Conservation (phyloP, 2,329 filamentous ascomycete species). For the Hymenotorrendiella dingleyae region DNA sequence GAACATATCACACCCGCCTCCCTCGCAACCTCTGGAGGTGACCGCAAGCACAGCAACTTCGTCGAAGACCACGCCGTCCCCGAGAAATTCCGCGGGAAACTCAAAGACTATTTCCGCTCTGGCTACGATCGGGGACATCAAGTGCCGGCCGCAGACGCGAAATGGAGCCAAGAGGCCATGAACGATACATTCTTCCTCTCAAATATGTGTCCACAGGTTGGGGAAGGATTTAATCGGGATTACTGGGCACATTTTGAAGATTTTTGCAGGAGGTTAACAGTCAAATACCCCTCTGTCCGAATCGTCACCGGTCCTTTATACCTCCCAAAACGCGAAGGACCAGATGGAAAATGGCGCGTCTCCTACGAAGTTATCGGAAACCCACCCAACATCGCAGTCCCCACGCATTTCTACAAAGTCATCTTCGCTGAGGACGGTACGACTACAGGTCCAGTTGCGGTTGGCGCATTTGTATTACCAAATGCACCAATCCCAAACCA, state of each 20-base stretch:
- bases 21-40: slow-evolving; percentile 65
- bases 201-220: slow-evolving; percentile 99
- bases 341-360: slow-evolving; percentile 91
- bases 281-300: slow-evolving; percentile 76
- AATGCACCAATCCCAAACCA: slow-evolving; percentile 84
- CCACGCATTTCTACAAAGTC: slow-evolving; percentile 99
- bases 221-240: slow-evolving; percentile 96
- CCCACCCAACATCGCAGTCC: slow-evolving; percentile 90
- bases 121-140: slow-evolving; percentile 97
- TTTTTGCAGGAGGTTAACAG: slow-evolving; percentile 81
- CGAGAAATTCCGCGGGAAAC: slow-evolving; percentile 77
- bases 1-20: slow-evolving; percentile 95
- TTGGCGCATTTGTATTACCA: slow-evolving; percentile 92
- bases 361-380: slow-evolving; percentile 92
- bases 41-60: slow-evolving; percentile 80
- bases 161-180: slow-evolving; percentile 93
- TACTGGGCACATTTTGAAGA: slow-evolving; percentile 99
- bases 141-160: slow-evolving; percentile 91
- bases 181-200: slow-evolving; percentile 87
- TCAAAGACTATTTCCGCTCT: slow-evolving; percentile 90
- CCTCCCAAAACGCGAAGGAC: slow-evolving; percentile 73
- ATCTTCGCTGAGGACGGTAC: slow-evolving; percentile 87
- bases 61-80: slow-evolving; percentile 76
- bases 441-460: slow-evolving; percentile 66
- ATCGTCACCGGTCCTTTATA: slow-evolving; percentile 94